Base-by-base conservation (phyloP, 768 basidiomycete genomes). In the Tulasnella sp. region DNA sequence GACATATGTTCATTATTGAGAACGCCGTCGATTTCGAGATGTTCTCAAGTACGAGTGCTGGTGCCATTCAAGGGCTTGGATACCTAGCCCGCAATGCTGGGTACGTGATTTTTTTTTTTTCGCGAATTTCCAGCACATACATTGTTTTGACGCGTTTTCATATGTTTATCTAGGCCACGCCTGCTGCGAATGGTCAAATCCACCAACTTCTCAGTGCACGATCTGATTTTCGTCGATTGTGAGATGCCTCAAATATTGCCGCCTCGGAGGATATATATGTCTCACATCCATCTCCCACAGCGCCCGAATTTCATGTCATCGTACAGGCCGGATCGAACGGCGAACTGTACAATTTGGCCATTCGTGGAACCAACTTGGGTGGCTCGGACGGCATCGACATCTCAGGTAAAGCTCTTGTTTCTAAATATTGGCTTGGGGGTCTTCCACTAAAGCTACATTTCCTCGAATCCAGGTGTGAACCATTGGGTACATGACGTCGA, bases 401-500 rank as follows among this genome's bases (percentile, higher is more conserved):
- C 8, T 67, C 64, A 56, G 70, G 61, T 59, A 26, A 38, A 38
- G 34, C 34, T 5, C 34, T 38, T 38, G 7, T 38, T 15, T 5
- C 34, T 5, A 38, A 38, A 38, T 7, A 5, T 15, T 38, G 15
- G 34, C 34, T 38, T 7, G 15, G 7, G 15, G 15, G 15, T 15
- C 34, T 15, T 15, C 34, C 34, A 7, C 34, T 38, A 15, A 15
- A 38, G 5, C 34, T 7, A 5, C 34, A 38, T 38, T 15, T 30
- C 11, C 2, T 11, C 8, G n/a, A n/a, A 0, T 5, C 4, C 21
- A 63, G 62, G 70, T n/a, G 45, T 60, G 27, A 71, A 71, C 65
- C 50, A 67, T 54, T 71, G 69, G 41, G 68, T 74, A 23, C 71
- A 72, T 47, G 70, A 73, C 34, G 67, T 72, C 48, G 64, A 65